A percentile compares a stretch with the other conserved stretches of the same genome.
Conservation (phyloP, 345 rosid species). For the Eucalyptus cloeziana region DNA sequence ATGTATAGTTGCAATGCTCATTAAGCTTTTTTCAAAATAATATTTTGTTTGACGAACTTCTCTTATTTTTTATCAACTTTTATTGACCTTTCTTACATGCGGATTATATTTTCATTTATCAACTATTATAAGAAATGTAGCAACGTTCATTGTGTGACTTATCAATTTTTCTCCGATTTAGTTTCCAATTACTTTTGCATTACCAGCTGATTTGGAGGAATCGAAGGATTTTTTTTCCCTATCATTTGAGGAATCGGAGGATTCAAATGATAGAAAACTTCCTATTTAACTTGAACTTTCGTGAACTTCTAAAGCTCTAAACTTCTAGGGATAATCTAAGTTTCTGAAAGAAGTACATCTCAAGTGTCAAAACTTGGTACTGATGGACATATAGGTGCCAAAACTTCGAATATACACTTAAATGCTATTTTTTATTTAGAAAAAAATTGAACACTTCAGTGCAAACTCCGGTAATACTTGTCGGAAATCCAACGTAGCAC, state of each 20-base stretch:
- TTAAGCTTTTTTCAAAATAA: not conserved
- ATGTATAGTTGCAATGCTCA: not conserved
- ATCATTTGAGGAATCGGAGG: not conserved
- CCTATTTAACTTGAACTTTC: not conserved
- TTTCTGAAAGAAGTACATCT: too few relatives aligned
- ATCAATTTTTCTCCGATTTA: not conserved
- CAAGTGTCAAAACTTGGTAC: too few relatives aligned
- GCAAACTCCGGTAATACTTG: too few relatives aligned
- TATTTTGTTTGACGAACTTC: not conserved
- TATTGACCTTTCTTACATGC: not conserved
- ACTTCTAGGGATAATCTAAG: not conserved
- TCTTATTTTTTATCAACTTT: not conserved
- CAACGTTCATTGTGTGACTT: not conserved
- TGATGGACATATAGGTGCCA: too few relatives aligned
- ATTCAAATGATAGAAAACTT: not conserved
- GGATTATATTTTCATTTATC: not conserved
- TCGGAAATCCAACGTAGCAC: too few relatives aligned
- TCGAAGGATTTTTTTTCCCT: too few relatives aligned
- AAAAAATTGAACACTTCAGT: too few relatives aligned
- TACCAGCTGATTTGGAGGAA: not conserved
- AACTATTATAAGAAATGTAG: not conserved
- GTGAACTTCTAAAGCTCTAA: not conserved
- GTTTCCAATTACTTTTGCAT: not conserved
- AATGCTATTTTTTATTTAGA: too few relatives aligned
- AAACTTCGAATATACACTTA: too few relatives aligned